Percentiles rank a stretch among this genome's conserved stretches.
Evolutionary conservation across 140 eudicot genomes (phyloP).

Genomic region (Oenanthe javanica): DNA sequence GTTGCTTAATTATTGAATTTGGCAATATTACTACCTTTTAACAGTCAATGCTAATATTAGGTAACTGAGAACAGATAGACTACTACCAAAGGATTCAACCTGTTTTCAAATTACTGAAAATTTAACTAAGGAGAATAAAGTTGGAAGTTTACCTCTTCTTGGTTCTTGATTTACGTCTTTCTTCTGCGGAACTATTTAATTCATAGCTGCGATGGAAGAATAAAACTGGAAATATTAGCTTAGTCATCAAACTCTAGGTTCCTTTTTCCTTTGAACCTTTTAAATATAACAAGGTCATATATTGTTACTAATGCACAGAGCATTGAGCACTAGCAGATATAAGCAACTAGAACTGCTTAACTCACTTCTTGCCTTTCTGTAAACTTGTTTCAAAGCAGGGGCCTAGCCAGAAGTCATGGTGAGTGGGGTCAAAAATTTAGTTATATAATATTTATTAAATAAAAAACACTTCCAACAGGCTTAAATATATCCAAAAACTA

Average conservation of each 20-base stretch:
- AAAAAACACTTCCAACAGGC: neutral
- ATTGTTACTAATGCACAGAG: neutral
- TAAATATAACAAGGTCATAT: neutral
- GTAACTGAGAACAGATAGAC: neutral
- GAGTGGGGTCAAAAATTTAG: too few species aligned
- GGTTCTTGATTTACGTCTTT: slow-evolving; percentile 30
- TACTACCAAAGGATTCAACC: neutral
- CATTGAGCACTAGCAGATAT: neutral
- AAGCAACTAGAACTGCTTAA: neutral
- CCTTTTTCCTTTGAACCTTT: neutral
- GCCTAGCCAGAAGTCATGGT: too few species aligned
- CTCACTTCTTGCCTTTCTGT: neutral
- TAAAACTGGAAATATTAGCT: neutral
- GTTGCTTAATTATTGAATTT: neutral
- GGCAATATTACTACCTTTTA: neutral
- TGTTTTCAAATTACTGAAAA: neutral
- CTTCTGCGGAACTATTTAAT: slow-evolving; percentile 43
- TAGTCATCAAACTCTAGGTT: neutral
- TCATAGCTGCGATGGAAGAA: slow-evolving; percentile 37
- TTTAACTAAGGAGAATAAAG: neutral
- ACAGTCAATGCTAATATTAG: neutral
- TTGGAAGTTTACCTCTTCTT: slow-evolving; percentile 29
- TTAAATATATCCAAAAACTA: neutral
- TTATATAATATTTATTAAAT: too few species aligned
- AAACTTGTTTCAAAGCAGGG: neutral